Conservation (phyloP, 306 rosid species). For the Prunus kanzakura region DNA sequence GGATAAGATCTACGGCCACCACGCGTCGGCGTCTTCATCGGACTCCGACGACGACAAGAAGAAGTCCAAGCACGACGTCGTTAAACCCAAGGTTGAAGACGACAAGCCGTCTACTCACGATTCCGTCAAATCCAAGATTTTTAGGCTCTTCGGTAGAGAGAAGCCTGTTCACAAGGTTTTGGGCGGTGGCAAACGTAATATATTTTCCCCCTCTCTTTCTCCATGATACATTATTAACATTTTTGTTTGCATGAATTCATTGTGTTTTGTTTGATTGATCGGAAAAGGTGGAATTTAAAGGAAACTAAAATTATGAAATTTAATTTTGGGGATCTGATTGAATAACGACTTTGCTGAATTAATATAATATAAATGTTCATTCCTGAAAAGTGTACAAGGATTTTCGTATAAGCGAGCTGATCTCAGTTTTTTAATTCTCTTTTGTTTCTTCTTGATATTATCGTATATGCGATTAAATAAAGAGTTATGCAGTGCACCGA, state of each 20-base stretch:
- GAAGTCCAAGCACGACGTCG: slow-evolving; percentile 5
- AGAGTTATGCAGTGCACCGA: too few species aligned
- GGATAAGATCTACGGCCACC: slow-evolving; percentile 45
- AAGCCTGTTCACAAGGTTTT: slow-evolving; percentile 72
- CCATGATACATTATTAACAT: neutral
- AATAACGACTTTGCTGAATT: neutral
- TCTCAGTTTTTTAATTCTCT: neutral
- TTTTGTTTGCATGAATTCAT: neutral
- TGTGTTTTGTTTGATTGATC: slow-evolving; percentile 17
- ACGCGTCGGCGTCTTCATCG: slow-evolving; percentile 30
- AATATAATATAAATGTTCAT: neutral
- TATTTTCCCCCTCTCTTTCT: neutral
- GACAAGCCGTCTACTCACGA: slow-evolving; percentile 18
- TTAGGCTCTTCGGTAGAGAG: slow-evolving; percentile 79
- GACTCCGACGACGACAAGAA: slow-evolving; percentile 38
- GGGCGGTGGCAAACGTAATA: slow-evolving; percentile 75
- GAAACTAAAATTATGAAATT: neutral
- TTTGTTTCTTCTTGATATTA: neutral
- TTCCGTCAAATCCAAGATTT: slow-evolving; percentile 33
- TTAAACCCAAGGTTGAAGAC: slow-evolving; percentile 31
- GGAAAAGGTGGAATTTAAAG: neutral
- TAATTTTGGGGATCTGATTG: slow-evolving; percentile 8
- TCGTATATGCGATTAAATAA: neutral
- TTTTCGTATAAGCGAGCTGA: neutral
- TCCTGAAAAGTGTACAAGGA: neutral